Conservation (phyloP, 1,284 basidiomycete genomes). For the Sanghuangporus weigelae region DNA sequence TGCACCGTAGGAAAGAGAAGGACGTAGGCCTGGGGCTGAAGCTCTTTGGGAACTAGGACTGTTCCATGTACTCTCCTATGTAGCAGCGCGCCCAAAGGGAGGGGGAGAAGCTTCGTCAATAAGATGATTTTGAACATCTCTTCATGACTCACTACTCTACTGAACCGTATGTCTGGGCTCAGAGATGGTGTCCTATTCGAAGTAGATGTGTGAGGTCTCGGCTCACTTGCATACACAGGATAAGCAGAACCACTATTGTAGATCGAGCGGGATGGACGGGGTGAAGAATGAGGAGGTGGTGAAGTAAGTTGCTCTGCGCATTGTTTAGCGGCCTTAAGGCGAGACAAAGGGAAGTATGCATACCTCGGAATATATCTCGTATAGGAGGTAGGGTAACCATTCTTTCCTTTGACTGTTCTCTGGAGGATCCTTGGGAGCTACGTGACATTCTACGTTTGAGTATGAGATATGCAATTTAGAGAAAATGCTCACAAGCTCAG, state of each 20-base stretch:
- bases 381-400: slow-evolving; percentile 73
- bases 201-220: slow-evolving; percentile 11
- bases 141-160: not conserved
- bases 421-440: slow-evolving; percentile 30
- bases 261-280: slow-evolving; percentile 18
- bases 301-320: slow-evolving; percentile 40
- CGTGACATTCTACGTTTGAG: slow-evolving; percentile 32
- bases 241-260: slow-evolving; percentile 23
- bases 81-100: not conserved
- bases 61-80: not conserved
- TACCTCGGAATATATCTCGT: slow-evolving; percentile 65
- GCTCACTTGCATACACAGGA: slow-evolving; percentile 25
- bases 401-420: slow-evolving; percentile 33
- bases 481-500: not conserved
- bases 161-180: not conserved
- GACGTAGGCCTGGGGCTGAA: not conserved
- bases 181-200: slow-evolving; percentile 1
- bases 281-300: slow-evolving; percentile 23
- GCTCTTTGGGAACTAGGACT: not conserved
- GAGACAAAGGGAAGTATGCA: slow-evolving; percentile 18
- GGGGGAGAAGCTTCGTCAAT: not conserved
- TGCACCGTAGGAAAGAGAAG: not conserved
- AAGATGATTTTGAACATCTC: not conserved
- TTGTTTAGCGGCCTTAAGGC: slow-evolving; percentile 15
- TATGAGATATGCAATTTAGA: slow-evolving; percentile 13